Conservation (phyloP, 163 green algal genomes). For the Trebouxia gelatinosa region DNA sequence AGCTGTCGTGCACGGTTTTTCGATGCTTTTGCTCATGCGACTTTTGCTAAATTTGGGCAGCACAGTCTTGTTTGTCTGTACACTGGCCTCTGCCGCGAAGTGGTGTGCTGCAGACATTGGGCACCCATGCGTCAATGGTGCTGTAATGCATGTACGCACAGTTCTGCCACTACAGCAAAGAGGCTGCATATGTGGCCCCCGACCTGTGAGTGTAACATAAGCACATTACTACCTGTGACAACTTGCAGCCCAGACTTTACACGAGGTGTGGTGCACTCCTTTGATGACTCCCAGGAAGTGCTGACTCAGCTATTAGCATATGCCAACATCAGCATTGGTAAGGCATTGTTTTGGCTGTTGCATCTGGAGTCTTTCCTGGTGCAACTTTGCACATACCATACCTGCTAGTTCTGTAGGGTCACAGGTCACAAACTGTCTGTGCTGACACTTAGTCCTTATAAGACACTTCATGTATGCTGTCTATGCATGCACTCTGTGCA, state of each 20-base stretch:
- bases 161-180: neutral
- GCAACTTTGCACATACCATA: no score
- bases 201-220: no score
- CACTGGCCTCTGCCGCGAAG: neutral
- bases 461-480: no score
- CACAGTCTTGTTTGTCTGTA: neutral
- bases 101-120: neutral
- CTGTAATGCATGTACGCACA: neutral
- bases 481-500: no score
- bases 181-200: no score
- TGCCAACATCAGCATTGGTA: slow-evolving; percentile 67
- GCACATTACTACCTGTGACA: no score
- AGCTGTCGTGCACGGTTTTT: neutral
- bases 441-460: no score
- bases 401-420: no score
- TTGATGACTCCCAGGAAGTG: slow-evolving; percentile 77
- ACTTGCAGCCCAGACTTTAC: slow-evolving; percentile 32
- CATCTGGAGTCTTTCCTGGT: no score
- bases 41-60: neutral
- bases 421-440: no score
- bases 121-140: no score
- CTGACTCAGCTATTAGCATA: slow-evolving; percentile 56
- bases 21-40: neutral
- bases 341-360: neutral
- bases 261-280: slow-evolving; percentile 83